Conservation (phyloP, 2,329 filamentous ascomycete species). For the Elsinoe fawcettii region DNA sequence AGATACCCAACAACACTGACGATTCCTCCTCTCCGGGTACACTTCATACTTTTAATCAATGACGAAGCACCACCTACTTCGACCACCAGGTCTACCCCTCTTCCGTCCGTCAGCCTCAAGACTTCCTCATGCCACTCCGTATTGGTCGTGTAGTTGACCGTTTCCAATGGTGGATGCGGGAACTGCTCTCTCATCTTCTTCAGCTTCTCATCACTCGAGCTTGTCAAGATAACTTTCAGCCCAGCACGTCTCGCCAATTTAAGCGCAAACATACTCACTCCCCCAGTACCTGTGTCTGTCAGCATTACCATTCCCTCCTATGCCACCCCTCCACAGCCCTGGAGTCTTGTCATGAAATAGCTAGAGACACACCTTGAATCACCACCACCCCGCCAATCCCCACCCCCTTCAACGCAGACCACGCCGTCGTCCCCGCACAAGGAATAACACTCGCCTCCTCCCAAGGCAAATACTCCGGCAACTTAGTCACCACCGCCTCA, state of each 20-base stretch:
- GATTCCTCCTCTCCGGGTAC: constrained; percentile 35
- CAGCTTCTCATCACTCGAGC: constrained; percentile 23
- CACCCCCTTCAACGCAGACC: constrained; percentile 37
- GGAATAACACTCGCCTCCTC: constrained; percentile 33
- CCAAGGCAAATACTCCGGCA: constrained; percentile 35
- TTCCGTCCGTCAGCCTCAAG: constrained; percentile 13
- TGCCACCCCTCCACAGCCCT: constrained; percentile 11
- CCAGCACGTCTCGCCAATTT: constrained; percentile 26
- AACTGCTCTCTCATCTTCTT: constrained; percentile 21
- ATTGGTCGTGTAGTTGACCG: constrained; percentile 18
- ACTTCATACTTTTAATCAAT: constrained; percentile 28
- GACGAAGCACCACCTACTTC: constrained; percentile 24
- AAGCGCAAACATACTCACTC: constrained; percentile 27
- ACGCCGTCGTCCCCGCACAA: constrained; percentile 41
- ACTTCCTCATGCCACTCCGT: constrained; percentile 22
- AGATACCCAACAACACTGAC: constrained; percentile 41
- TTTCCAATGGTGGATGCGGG: constrained; percentile 20
- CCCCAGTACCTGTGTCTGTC: constrained; percentile 19
- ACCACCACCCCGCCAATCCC: constrained; percentile 36
- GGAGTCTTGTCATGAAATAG: too few species aligned
- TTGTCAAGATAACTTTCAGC: constrained; percentile 31
- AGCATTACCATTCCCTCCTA: constrained; percentile 13
- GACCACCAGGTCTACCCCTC: constrained; percentile 21
- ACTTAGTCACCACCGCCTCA: constrained; percentile 30
- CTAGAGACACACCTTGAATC: constrained; percentile 34